Evolutionary conservation across 768 basidiomycete species (phyloP).

Genomic region (Rhodosporidiobolus sp.): DNA sequence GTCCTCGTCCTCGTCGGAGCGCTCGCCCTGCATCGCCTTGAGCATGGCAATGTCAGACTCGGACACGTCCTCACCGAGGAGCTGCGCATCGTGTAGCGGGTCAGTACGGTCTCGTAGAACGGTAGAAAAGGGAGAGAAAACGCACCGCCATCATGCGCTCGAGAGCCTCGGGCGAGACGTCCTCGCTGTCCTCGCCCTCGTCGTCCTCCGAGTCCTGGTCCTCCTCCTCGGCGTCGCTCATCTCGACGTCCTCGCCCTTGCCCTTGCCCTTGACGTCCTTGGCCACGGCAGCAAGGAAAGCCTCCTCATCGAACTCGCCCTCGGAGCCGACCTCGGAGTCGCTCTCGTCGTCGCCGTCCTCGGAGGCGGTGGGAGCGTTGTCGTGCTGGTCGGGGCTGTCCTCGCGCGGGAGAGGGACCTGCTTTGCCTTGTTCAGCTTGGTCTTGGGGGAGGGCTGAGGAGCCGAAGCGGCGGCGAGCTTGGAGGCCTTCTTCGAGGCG

Average conservation of each 20-base stretch:
- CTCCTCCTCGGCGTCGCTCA: neutral
- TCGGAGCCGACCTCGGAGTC: neutral
- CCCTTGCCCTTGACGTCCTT: neutral
- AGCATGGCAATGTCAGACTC: constrained; percentile 24
- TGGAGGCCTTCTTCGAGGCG: neutral
- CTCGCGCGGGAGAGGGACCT: constrained; percentile 10
- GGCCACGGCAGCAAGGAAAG: neutral
- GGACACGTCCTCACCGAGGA: constrained; percentile 30
- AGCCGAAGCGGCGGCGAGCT: neutral
- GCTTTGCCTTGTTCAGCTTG: constrained; percentile 1
- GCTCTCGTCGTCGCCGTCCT: neutral
- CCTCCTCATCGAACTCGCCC: constrained; percentile 22
- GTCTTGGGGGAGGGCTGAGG: constrained; percentile 3
- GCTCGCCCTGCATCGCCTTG: constrained; percentile 34
- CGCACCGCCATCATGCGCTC: constrained; percentile 45
- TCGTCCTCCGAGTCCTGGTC: constrained; percentile 10
- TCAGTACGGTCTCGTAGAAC: no score
- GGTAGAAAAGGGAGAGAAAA: neutral
- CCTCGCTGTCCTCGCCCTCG: constrained; percentile 56
- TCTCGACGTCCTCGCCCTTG: neutral
- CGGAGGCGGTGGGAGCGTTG: constrained; percentile 1
- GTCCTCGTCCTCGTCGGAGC: constrained; percentile 38
- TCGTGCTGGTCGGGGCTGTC: constrained; percentile 7
- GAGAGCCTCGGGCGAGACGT: constrained; percentile 56
- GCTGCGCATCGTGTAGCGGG: neutral